These are phyloP conservation scores for Jatropha curcas DNA, from an alignment of 345 rosid species.

Conservation along the genomic window DNA sequence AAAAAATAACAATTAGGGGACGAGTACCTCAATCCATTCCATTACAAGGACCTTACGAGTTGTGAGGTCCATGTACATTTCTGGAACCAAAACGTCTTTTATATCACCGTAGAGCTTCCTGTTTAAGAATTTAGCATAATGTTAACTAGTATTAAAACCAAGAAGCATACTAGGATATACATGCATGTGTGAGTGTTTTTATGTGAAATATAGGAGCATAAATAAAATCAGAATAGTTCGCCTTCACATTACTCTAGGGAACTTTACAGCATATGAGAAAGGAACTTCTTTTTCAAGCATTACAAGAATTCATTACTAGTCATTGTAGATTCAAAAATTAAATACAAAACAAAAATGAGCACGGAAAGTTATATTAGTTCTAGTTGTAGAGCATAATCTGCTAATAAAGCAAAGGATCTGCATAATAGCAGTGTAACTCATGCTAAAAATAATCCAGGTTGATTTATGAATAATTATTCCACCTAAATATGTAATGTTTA, in stretches of 20 bases:
- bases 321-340: too few relatives aligned
- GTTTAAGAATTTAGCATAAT: constrained; percentile 29
- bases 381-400: not conserved
- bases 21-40: constrained; percentile 94
- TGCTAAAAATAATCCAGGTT: not conserved
- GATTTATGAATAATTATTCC: not conserved
- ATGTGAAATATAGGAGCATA: not conserved
- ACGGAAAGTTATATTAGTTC: not conserved
- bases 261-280: not conserved
- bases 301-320: not conserved
- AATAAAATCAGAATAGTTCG: not conserved
- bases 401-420: not conserved
- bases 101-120: constrained; percentile 78
- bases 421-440: not conserved
- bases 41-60: constrained; percentile 83
- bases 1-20: not conserved
- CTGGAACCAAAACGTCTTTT: constrained; percentile 80
- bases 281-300: not conserved
- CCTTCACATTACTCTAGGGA: not conserved
- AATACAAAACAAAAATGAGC: not conserved
- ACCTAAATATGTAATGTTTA: not conserved
- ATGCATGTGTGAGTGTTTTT: not conserved
- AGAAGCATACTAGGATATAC: not conserved
- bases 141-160: not conserved
- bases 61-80: constrained; percentile 76